Evolutionary conservation across 2,329 filamentous ascomycete genomes (phyloP), one percentile per base, ranked within the genome.

Genomic region (Berkeleyomyces basicola): DNA sequence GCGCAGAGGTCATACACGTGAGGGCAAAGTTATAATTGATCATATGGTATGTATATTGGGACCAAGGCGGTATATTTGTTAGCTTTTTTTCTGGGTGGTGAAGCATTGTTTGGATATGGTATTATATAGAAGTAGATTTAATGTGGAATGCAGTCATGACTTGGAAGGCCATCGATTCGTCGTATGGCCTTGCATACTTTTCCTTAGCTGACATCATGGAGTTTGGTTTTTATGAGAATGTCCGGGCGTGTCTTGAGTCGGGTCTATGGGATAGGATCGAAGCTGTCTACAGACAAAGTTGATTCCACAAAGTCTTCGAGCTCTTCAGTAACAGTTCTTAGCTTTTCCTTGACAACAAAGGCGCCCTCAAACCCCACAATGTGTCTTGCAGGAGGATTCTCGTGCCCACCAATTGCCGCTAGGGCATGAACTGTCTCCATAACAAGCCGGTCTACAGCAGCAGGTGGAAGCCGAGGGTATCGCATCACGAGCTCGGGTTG

Each of bases 321-420:
- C 75, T 97, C 93, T 72, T 97, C 91, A 66, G 90, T 95, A 2
- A 96, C 89, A 1, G 90, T 96, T 76, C 95, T 96, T 63, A 99
- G 76, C 75, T 97, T 97, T 74, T 97, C 93, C 72, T 92, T 95
- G 46, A 97, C 92, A 47, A 88, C 88, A 4, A 83, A 80, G 10
- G 92, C 87, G 0, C 89, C 92, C 72, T 97, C 93, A 62, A 87
- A 83, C 0, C 93, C 92, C 1, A 97, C 91, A 69, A 97, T 96
- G 71, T 97, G 92, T 40, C 93, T 79, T 0, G 90, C 89, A 0
- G 93, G 93, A 1, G 93, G 93, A 71, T 97, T 97, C 71, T 96
- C 91, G 71, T 96, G 91, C 0, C 92, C 93, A 0, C 90, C 93
- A 68, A 97, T 96, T 0, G 91, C 90, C 11, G 87, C 88, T 55